phyloP scores from a whole-genome alignment of 257 asterid species.

The Petrea volubilis region DNA sequence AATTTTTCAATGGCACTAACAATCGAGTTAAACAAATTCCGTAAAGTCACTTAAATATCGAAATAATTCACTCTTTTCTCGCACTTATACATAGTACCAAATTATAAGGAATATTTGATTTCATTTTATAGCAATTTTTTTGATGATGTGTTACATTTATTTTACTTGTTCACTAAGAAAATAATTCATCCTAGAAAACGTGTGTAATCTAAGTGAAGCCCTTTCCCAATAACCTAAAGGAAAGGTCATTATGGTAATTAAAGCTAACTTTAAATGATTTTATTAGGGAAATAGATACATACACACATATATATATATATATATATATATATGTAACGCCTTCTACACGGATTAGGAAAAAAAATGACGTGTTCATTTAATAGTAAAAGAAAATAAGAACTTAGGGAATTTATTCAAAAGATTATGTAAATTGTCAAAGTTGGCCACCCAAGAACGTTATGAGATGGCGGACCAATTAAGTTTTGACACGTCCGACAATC shows the following conservation, averaged over 20 bases:
- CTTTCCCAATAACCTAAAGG: neutral
- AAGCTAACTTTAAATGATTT: too few relatives aligned
- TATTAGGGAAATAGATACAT: too few relatives aligned
- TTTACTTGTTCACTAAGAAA: neutral
- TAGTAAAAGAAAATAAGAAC: neutral
- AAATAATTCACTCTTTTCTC: neutral
- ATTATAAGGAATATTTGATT: neutral
- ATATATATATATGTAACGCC: constrained; percentile 10
- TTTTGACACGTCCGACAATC: neutral
- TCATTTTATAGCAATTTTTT: neutral
- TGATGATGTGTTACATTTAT: neutral
- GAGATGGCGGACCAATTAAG: neutral
- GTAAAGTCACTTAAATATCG: neutral
- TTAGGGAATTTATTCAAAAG: neutral
- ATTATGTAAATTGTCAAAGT: constrained; percentile 14
- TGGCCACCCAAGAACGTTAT: neutral
- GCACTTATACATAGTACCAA: neutral
- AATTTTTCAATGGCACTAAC: neutral
- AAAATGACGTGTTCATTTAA: constrained; percentile 27
- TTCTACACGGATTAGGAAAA: constrained; percentile 18
- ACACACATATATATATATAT: too few relatives aligned
- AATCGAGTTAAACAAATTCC: neutral
- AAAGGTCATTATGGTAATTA: neutral
- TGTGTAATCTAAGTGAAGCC: neutral
- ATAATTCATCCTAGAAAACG: neutral